Base-by-base conservation (phyloP, 352 stramenopile species). In the Pythium phragmiticola region DNA sequence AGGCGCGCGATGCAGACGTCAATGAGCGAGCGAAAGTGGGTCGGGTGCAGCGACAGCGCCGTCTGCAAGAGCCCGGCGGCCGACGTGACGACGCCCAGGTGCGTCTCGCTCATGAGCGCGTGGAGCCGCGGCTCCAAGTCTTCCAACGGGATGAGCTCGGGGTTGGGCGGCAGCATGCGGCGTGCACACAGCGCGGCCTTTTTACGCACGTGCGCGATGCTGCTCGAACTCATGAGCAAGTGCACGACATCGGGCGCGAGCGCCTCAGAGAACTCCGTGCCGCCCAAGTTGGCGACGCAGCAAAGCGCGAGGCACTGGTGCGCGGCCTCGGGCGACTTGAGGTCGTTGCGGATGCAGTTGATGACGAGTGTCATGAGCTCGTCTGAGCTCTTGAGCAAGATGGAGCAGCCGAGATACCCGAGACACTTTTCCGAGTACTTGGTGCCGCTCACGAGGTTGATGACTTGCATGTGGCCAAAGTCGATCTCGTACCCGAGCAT, bases 401-500 rank as follows among this genome's bases (percentile, higher is more conserved):
- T 89, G 67, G 92, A 98, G 57, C 98, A 89, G 34, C 97, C 96
- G 19, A 98, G 82, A 72, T 99, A 99, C 13, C 97, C 97, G 39
- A 99, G 94, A 66, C 84, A 91, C 65, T 98, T 98, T 60, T 97
- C 90, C 49, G 84, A 93, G 73, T 97, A 97, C 71, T 98, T 98
- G 34, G 84, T 75, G 21, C 90, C 97, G 16, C 84, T 88, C 21
- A 99, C 94, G 48, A 99, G 79, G 37, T 94, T 96, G 63, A 99
- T 93, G 36, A 99, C 81, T 80, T 99, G 96, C 74, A 98, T 95
- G 73, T 99, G 96, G 34, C 97, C 97, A 87, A 99, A 99, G 74
- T 99, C 95, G 56, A 99, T 96, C 76, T 99, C 96, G 75, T 99
- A 99, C 60, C 97, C 97, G 50, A 99, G 76, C 79, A 99, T 98